These are phyloP conservation scores for Ogataea hybrid DNA, from an alignment of 1,139 yeast genomes.

Conservation along the genomic window DNA sequence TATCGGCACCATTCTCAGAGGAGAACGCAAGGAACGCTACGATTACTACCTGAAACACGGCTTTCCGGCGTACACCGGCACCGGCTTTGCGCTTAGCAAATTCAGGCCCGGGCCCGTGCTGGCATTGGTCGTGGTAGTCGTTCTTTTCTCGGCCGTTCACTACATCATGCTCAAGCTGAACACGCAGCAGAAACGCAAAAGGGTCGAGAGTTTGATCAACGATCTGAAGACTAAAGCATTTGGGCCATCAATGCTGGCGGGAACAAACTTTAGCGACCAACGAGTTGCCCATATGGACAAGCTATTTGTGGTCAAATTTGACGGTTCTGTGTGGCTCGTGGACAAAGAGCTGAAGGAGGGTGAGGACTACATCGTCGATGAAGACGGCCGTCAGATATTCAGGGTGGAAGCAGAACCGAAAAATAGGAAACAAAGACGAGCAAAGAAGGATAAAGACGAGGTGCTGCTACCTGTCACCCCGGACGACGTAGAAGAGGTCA, in stretches of 20 bases:
- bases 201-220: conserved; percentile 51
- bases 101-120: conserved; percentile 56
- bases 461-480: conserved; percentile 41
- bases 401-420: conserved; percentile 8
- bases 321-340: conserved; percentile 64
- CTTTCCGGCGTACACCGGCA: conserved; percentile 73
- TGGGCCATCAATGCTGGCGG: conserved; percentile 26
- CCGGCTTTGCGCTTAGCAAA: conserved; percentile 49
- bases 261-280: conserved; percentile 43
- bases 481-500: conserved; percentile 40
- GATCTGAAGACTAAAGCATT: conserved; percentile 60
- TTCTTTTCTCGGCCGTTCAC: conserved; percentile 57
- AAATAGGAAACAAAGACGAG: conserved; percentile 18
- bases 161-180: conserved; percentile 54
- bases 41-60: conserved; percentile 85
- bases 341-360: conserved; percentile 41
- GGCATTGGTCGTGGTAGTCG: conserved; percentile 48
- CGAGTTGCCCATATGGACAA: conserved; percentile 47
- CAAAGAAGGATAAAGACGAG: conserved; percentile 22
- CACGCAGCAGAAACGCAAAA: conserved; percentile 57
- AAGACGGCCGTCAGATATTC: conserved; percentile 17
- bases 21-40: conserved; percentile 66
- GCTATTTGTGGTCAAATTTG: conserved; percentile 60
- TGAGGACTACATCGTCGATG: conserved; percentile 22
- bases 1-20: conserved; percentile 71